Evolutionary conservation across 2,329 filamentous ascomycete species (phyloP), one percentile per base, ranked within the genome.

Genomic region (Amauroascus verrucosus): DNA sequence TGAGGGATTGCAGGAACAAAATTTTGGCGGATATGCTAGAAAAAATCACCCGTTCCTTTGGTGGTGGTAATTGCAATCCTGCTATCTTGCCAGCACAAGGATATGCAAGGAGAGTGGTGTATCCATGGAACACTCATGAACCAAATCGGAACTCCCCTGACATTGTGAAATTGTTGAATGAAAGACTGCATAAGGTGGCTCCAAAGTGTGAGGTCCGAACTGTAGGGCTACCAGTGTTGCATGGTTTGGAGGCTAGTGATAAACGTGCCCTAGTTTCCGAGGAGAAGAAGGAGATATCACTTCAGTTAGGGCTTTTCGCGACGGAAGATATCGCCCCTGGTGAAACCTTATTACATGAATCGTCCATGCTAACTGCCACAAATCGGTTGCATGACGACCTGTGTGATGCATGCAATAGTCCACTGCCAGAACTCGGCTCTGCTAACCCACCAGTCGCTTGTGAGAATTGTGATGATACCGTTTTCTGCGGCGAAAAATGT

Each of bases 241-340:
- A 83, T 9, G 75, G 61, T 22, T 58, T 61, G 22, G 56, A 53
- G 22, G 54, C 57, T 35, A 48, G 56, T 26, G 59, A 50, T 32
- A 22, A 55, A 43, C 54, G 48, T 24, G 52, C 57, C 13, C 22
- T n/a, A 3, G 24, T 22, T 9, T 16, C 16, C 16, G 45, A 57
- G 8, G 50, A 46, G 3, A 51, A 61, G 38, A 33, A 57, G 26
- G 51, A 58, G 26, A 72, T 73, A 22, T 78, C 77, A 3, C 78
- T 77, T 54, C 93, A 98, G 68, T 78, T 98, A 0, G 93, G 93
- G 3, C 78, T 98, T 2, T 97, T 97, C 66, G 91, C 90, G 6
- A 87, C 82, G 61, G 79, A 86, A 58, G 84, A 95, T 59, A 86
- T 97, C 35, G 71, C 75, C 0, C 81, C 88, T 0, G 86, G 86